Base-by-base conservation (phyloP, 805 yeast species). In the Maudiozyma saulgeensis region DNA sequence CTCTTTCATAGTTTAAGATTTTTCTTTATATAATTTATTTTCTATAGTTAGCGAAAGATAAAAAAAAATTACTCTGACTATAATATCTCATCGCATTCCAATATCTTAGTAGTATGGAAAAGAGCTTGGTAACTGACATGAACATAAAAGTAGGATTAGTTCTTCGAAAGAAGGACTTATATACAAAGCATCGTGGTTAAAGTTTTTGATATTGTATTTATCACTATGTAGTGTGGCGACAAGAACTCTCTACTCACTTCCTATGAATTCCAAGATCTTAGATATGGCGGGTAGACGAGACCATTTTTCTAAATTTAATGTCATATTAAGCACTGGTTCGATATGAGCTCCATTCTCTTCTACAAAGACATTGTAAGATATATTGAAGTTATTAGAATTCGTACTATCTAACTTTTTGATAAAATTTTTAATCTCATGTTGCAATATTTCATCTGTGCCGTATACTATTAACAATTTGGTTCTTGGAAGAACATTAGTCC, bases 361-460 rank as follows among this genome's bases (percentile, higher is more conserved):
- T 6, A 44, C 43, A 9, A 37, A 26, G 4, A 50, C 48, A 21
- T 53, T 49, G 3, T 26, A 6, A 6, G 43, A 25, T 16, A 26
- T 9, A 26, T 15, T 50, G 28, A 56, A 54, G 5, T 46, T 38
- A 15, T 6, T 5, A 6, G 38, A 21, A 2, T 43, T n/a, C 2
- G 44, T 25, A 6, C 37, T 21, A 1, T 31, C 12, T 23, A 58
- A 45, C 48, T 51, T 55, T 2, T 48, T 31, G 9, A 46, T 41
- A 8, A 58, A 43, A 16, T 45, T 15, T 25, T 43, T 38, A 32
- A 60, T 60, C 37, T 60, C 61, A 3, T 49, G 45, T 15, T 48
- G 47, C 25, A 60, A 47, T 4, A 61, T 55, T 45, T 60, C 66
- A 11, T 56, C 55, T 19, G 51, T 46, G 9, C 66, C 66, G 31